Base-by-base conservation (phyloP, 1,139 yeast genomes). In the Yamadazyma taylorii region DNA sequence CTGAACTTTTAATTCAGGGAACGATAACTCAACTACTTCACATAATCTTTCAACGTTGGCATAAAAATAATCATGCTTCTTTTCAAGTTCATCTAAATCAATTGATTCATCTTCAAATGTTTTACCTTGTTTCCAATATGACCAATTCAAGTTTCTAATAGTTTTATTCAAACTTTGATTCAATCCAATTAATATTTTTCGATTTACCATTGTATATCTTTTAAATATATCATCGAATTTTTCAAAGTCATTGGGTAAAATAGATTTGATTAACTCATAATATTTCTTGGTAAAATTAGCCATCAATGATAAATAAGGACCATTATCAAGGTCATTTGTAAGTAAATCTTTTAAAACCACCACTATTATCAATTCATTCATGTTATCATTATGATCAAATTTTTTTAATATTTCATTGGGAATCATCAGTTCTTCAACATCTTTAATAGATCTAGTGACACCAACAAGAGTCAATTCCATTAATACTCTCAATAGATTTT, bases 401-500 rank as follows among this genome's bases (percentile, higher is more conserved):
- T 40, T 48, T 22, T 55, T 50, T 12, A 50, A 24, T 2, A 61
- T 40, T 6, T 40, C 43, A 11, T 53, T 61, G 1, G 69, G 63
- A 5, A 63, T 39, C 3, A 43, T 32, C 32, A 56, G 65, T 32
- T 50, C 52, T 13, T 52, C 51, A 26, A 61, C 56, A 43, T 72
- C 75, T 24, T 63, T 62, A 15, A 70, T 47, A 3, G 63, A 56
- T 13, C 73, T 58, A 41, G 81, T 73, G 0, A 85, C 56, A 0
- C 88, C 90, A n/a, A 73, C 75, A 3, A 79, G 51, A 51, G 78
- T 71, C 33, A 86, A 68, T 53, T 88, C 96, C 26, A 78, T 72
- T 12, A 84, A 51, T 1, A 86, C 49, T 25, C 81, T 67, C 4
- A 85, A 46, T 23, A 81, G 61, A 16, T 67, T 65, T 48, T 76